These are phyloP conservation scores for Rhizopogon roseolus DNA, from an alignment of 768 basidiomycete genomes.

Conservation along the genomic window DNA sequence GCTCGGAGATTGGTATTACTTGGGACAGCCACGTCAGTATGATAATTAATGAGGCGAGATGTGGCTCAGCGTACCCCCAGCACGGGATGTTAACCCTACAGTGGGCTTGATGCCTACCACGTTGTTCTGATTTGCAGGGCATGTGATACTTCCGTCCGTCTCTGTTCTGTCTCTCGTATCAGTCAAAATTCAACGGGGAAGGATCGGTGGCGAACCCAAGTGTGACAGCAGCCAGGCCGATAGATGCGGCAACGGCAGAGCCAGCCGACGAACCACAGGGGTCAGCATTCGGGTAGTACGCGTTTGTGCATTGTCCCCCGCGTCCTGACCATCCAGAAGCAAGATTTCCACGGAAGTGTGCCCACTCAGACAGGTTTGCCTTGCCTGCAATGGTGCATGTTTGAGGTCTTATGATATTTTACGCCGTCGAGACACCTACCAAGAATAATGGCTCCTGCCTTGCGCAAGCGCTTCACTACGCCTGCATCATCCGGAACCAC, in stretches of 20 bases:
- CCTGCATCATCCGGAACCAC: conserved; percentile 30
- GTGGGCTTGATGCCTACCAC: conserved; percentile 58
- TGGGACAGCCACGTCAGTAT: neutral
- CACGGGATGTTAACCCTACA: conserved; percentile 55
- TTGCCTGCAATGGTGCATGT: conserved; percentile 34
- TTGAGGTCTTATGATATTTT: neutral
- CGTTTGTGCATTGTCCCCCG: conserved; percentile 44
- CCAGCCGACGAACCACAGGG: conserved; percentile 59
- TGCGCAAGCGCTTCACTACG: conserved; percentile 25
- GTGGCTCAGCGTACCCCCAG: conserved; percentile 39
- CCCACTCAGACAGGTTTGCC: conserved; percentile 51
- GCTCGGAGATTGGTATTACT: conserved; percentile 54
- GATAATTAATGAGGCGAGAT: neutral
- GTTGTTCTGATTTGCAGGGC: conserved; percentile 48
- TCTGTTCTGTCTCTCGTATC: conserved; percentile 28
- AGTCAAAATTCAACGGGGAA: neutral
- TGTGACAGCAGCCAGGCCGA: conserved; percentile 44
- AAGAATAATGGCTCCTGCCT: conserved; percentile 31
- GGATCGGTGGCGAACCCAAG: conserved; percentile 26
- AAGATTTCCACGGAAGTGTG: conserved; percentile 41
- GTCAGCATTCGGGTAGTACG: conserved; percentile 47
- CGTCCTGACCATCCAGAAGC: conserved; percentile 57
- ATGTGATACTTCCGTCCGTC: conserved; percentile 52
- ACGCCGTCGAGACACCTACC: conserved; percentile 10
- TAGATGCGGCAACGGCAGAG: conserved; percentile 49